Evolutionary conservation across 164 flowering plant species (phyloP).

Genomic region (Amborella trichopoda): DNA sequence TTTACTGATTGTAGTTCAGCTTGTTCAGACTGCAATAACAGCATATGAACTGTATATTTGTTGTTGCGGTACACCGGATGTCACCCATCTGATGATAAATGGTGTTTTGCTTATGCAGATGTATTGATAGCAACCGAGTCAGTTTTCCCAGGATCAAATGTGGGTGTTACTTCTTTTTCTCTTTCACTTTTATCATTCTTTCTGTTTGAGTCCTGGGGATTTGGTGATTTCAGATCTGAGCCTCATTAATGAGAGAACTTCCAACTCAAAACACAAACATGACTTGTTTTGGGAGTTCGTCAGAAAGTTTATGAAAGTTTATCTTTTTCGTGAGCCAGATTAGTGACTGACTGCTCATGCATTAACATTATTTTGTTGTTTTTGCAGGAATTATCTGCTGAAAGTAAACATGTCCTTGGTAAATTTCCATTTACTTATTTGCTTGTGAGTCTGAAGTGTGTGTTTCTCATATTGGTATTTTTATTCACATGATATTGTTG

Average conservation of each 20-base stretch:
- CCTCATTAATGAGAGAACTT: too few species aligned
- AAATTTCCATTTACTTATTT: slow-evolving; percentile 6
- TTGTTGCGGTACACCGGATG: too few species aligned
- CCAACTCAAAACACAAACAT: too few species aligned
- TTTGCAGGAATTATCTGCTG: slow-evolving; percentile 59
- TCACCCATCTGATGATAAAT: too few species aligned
- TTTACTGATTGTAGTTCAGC: too few species aligned
- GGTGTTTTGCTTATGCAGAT: slow-evolving; percentile 49
- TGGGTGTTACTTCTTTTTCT: slow-evolving; percentile 20
- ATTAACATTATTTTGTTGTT: slow-evolving; percentile 1
- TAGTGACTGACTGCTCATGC: too few species aligned
- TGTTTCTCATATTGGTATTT: background rate
- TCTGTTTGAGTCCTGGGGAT: background rate
- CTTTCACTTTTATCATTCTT: background rate
- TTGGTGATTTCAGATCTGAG: too few species aligned
- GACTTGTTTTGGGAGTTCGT: too few species aligned
- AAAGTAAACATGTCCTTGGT: slow-evolving; percentile 70
- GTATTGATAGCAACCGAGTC: slow-evolving; percentile 63
- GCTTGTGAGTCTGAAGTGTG: background rate
- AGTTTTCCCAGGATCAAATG: slow-evolving; percentile 45
- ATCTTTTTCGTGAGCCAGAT: too few species aligned
- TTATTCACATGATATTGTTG: slow-evolving; percentile 4
- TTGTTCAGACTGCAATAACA: too few species aligned
- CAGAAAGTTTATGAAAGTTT: too few species aligned
- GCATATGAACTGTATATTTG: too few species aligned